Evolutionary conservation across 495 filamentous ascomycete genomes (phyloP).

Genomic region (Trichocladium antarcticum): DNA sequence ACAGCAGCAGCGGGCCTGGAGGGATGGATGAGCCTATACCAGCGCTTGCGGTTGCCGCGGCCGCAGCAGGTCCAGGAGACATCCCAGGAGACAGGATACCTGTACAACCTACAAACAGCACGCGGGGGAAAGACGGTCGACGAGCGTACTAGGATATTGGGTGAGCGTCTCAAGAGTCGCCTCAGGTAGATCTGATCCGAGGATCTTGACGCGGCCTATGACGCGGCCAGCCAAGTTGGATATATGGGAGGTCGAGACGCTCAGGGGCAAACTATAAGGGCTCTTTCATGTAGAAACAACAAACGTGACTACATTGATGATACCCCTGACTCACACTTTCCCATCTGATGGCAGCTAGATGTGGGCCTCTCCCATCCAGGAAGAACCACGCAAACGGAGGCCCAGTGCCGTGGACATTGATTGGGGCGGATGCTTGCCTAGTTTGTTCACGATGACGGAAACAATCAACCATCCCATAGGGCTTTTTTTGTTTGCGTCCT

Average conservation of each 20-base stretch:
- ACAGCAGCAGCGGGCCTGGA: slow-evolving; percentile 2
- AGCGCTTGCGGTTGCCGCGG: slow-evolving; percentile 31
- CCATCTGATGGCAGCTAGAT: too few species aligned
- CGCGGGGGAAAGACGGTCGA: slow-evolving; percentile 25
- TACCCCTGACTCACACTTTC: too few species aligned
- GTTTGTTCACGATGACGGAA: too few species aligned
- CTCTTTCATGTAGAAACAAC: background rate
- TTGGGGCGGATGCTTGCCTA: too few species aligned
- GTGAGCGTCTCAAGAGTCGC: slow-evolving; percentile 16
- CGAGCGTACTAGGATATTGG: slow-evolving; percentile 22
- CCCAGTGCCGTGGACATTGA: too few species aligned
- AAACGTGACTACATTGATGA: too few species aligned
- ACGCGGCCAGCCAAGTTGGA: slow-evolving; percentile 2
- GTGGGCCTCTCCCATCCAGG: too few species aligned
- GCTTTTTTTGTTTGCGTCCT: too few species aligned
- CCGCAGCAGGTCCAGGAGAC: slow-evolving; percentile 31
- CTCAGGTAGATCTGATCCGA: slow-evolving; percentile 31
- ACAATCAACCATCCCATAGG: too few species aligned
- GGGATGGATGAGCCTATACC: slow-evolving; percentile 30
- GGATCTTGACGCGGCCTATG: slow-evolving; percentile 27
- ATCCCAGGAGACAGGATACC: slow-evolving; percentile 25
- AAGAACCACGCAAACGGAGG: too few species aligned
- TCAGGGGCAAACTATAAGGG: background rate
- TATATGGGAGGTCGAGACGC: background rate
- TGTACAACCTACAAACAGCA: slow-evolving; percentile 29